Base-by-base conservation (phyloP, 2,329 filamentous ascomycete species). In the Chaetoscypha palmicola region DNA sequence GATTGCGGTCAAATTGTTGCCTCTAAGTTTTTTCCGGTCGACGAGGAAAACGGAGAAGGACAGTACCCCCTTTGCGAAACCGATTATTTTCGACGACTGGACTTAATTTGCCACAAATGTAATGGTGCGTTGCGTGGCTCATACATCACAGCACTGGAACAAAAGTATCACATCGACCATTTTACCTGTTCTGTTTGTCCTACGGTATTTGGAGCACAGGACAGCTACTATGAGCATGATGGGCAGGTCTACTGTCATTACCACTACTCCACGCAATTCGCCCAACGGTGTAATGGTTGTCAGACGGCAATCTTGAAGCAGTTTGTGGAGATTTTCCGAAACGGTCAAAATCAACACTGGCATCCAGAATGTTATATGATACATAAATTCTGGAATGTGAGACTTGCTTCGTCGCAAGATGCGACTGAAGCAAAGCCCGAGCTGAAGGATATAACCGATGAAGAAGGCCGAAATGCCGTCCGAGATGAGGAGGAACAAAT, bases 301-400 rank as follows among this genome's bases (percentile, higher is more conserved):
- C 89, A 95, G 60, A 96, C 91, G 2, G 88, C 92, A 41, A 98
- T 98, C 51, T 72, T 98, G 33, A 98, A 98, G 69, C 92, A 98
- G 64, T 98, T 98, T 64, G 92, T 98, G 49, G 92, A 98, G 66
- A 97, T 98, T 49, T 98, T 90, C 67, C 83, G 92, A 56, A 97
- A 97, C 65, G 91, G 91, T 2, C 86, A 95, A 63, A 96, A 97
- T 62, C 92, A 98, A 61, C 92, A 98, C 64, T 98, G 92, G 92
- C 92, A 98, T 62, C 92, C 92, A 2, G 92, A 98, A 66, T 98
- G 92, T 66, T 98, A 98, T 67, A 98, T 98, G 92, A 98, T 98
- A 51, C 92, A 98, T 69, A 98, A 98, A 61, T 98, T 97, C 66
- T 98, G 92, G 92, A 98, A 97, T 62, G 92, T 98, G 47, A 82